Evolutionary conservation across 2,329 filamentous ascomycete genomes (phyloP).

Genomic region (Colletotrichum lupini): DNA sequence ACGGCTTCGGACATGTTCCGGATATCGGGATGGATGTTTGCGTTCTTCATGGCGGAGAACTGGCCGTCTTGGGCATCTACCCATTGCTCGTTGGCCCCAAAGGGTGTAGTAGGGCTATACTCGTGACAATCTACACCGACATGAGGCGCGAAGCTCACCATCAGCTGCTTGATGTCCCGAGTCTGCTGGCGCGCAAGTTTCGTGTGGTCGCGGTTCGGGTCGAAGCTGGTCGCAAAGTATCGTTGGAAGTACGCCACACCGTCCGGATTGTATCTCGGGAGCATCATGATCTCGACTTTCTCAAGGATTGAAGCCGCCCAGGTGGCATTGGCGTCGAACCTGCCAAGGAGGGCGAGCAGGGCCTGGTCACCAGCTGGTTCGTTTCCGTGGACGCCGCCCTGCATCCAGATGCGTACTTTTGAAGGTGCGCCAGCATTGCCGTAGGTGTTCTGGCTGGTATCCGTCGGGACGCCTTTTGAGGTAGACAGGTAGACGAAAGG

Average conservation of each 20-base stretch:
- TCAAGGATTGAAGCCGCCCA: conserved; percentile 44
- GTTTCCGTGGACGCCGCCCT: conserved; percentile 47
- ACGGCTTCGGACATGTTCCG: conserved; percentile 43
- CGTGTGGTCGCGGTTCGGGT: conserved; percentile 48
- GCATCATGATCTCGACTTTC: conserved; percentile 43
- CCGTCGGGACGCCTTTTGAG: neutral
- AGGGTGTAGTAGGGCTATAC: conserved; percentile 38
- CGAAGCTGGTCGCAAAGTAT: conserved; percentile 41
- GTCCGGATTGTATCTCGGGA: conserved; percentile 48
- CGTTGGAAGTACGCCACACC: conserved; percentile 48
- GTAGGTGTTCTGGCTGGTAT: neutral
- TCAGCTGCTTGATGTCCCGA: conserved; percentile 42
- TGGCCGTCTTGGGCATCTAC: conserved; percentile 42
- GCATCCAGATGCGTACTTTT: conserved; percentile 46
- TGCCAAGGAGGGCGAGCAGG: conserved; percentile 43
- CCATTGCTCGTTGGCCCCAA: conserved; percentile 39
- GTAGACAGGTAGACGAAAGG: conserved; percentile 38
- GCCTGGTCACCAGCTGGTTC: conserved; percentile 47
- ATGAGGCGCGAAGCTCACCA: conserved; percentile 43
- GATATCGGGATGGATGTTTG: conserved; percentile 46
- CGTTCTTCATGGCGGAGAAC: conserved; percentile 47
- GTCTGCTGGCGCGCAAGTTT: conserved; percentile 47
- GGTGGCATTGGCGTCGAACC: conserved; percentile 42
- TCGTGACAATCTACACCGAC: conserved; percentile 48
- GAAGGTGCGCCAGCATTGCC: conserved; percentile 29